A percentile compares a stretch with the other conserved stretches of the same genome.
Conservation (phyloP, 1,284 basidiomycete species). For the Ganoderma boninense region DNA sequence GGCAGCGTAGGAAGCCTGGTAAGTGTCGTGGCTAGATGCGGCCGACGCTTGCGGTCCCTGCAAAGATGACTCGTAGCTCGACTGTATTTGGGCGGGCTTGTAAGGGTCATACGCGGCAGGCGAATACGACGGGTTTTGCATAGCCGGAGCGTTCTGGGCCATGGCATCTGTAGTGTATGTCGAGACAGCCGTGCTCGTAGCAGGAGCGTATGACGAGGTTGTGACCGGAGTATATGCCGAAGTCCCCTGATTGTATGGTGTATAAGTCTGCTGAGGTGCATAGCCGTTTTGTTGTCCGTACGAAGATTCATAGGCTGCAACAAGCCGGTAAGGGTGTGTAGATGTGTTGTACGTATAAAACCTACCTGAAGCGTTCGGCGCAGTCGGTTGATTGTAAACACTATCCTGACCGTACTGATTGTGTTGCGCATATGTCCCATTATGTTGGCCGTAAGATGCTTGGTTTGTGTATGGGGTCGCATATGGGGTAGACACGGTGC, state of each 20-base stretch:
- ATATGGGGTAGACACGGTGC: slow-evolving; percentile 29
- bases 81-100: slow-evolving; percentile 25
- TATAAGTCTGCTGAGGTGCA: slow-evolving; percentile 25
- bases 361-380: slow-evolving; percentile 21
- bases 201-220: not conserved
- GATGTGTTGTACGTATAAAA: not conserved
- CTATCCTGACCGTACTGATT: slow-evolving; percentile 22
- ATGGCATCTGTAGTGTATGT: slow-evolving; percentile 19
- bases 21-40: slow-evolving; percentile 16
- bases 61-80: not conserved
- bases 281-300: slow-evolving; percentile 28
- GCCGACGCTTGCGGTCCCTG: slow-evolving; percentile 2
- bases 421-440: slow-evolving; percentile 30
- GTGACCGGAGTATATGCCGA: not conserved
- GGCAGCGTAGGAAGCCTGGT: slow-evolving; percentile 20
- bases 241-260: slow-evolving; percentile 28
- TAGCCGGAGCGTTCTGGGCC: slow-evolving; percentile 13
- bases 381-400: slow-evolving; percentile 15
- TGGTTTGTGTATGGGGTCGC: slow-evolving; percentile 31
- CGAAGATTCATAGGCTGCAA: slow-evolving; percentile 27
- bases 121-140: slow-evolving; percentile 23
- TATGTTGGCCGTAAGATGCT: slow-evolving; percentile 22
- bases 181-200: not conserved
- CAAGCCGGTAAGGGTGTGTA: not conserved
- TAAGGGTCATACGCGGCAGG: slow-evolving; percentile 35